A percentile compares a stretch with the other conserved stretches of the same genome.
Conservation (phyloP, 106 monocot genomes). For the Acorus calamus region DNA sequence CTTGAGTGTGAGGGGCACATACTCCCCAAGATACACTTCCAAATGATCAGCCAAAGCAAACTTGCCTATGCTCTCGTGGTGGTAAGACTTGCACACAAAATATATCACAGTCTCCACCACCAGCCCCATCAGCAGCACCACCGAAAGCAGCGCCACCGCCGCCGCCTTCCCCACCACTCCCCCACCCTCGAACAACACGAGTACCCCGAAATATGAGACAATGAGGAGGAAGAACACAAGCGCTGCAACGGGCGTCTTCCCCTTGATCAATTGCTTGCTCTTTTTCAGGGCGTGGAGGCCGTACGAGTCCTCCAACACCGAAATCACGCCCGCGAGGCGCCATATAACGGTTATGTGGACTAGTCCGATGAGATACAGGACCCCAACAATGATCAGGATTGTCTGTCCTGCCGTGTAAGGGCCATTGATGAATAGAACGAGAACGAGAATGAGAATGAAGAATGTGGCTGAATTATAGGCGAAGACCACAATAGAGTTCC, state of each 20-base stretch:
- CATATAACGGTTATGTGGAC: slow-evolving; percentile 26
- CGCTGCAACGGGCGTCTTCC: slow-evolving; percentile 40
- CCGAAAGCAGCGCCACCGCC: not conserved
- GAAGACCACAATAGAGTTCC: not conserved
- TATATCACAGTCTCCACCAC: no score
- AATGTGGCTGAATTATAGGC: slow-evolving; percentile 13
- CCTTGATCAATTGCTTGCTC: slow-evolving; percentile 23
- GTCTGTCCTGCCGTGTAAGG: slow-evolving; percentile 1
- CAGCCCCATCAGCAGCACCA: no score
- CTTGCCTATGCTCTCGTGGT: no score
- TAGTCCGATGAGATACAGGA: slow-evolving; percentile 16
- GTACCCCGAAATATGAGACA: slow-evolving; percentile 30
- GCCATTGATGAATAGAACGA: slow-evolving; percentile 9
- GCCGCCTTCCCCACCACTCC: slow-evolving; percentile 23
- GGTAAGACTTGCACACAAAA: no score
- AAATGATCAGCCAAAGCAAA: no score
- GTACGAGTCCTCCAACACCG: slow-evolving; percentile 19
- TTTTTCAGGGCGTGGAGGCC: slow-evolving; percentile 21
- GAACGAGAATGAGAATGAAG: slow-evolving; percentile 5
- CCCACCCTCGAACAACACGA: slow-evolving; percentile 33
- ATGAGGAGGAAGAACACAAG: slow-evolving; percentile 51
- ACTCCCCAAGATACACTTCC: no score
- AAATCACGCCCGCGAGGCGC: slow-evolving; percentile 29
- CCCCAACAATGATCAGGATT: not conserved
- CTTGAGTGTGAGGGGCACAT: no score